These are phyloP conservation scores for Ceratobasidium sp. DNA, from an alignment of 1,284 basidiomycete species.

Conservation along the genomic window DNA sequence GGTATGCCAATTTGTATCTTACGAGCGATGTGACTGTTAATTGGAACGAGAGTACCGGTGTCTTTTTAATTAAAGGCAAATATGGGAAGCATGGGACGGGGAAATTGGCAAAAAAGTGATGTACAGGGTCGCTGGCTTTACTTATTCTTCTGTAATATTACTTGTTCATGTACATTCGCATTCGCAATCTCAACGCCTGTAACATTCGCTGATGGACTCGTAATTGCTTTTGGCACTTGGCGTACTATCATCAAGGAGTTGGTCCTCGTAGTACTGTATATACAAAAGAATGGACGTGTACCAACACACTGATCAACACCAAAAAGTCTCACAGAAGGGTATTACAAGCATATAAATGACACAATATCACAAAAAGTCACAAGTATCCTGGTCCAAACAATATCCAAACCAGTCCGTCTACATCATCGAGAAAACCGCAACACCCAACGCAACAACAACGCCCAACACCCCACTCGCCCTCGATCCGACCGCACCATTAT, in stretches of 20 bases:
- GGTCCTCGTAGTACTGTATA: neutral
- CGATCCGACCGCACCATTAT: constrained; percentile 3
- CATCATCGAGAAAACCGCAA: constrained; percentile 2
- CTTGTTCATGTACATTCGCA: neutral
- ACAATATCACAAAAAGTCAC: neutral
- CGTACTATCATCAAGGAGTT: neutral
- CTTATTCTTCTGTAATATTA: neutral
- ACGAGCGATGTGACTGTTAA: constrained; percentile 37
- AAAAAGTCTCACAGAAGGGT: neutral
- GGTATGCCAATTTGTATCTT: constrained; percentile 33
- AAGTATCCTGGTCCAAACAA: constrained; percentile 3
- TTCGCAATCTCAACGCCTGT: neutral
- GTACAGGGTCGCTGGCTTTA: neutral
- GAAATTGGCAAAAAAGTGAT: neutral
- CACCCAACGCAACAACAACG: neutral
- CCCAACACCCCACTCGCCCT: neutral
- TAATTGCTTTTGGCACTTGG: neutral
- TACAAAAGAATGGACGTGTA: constrained; percentile 30
- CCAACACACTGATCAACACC: constrained; percentile 9
- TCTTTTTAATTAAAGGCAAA: constrained; percentile 38
- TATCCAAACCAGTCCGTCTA: constrained; percentile 19
- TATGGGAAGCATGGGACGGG: constrained; percentile 2
- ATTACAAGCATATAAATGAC: neutral
- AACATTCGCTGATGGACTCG: neutral
- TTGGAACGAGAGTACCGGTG: constrained; percentile 37